Conservation (phyloP, 345 rosid species). For the Citrus mangshanensis region DNA sequence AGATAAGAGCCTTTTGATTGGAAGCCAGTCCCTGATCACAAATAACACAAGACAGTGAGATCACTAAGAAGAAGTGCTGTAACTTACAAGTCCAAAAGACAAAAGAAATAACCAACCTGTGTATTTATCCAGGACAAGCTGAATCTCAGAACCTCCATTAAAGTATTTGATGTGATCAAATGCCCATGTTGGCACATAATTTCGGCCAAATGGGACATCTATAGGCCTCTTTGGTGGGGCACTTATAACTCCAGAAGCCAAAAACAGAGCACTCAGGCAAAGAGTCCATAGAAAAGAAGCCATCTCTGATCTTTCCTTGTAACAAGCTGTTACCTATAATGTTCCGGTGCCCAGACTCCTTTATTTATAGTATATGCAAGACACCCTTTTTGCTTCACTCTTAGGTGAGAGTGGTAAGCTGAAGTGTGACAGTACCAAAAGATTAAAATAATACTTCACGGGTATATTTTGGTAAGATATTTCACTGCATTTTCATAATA, state of each 20-base stretch:
- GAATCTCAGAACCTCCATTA: constrained; percentile 67
- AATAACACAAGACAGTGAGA: neutral
- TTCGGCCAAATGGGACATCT: constrained; percentile 60
- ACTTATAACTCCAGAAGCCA: constrained; percentile 35
- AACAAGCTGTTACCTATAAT: neutral
- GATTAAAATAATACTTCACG: constrained; percentile 5
- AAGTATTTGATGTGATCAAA: constrained; percentile 75
- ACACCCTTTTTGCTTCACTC: neutral
- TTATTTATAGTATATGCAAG: neutral
- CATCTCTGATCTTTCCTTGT: constrained; percentile 13
- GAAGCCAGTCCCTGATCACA: constrained; percentile 68
- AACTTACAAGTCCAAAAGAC: too few relatives aligned
- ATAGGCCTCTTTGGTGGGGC: constrained; percentile 52
- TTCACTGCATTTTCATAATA: neutral
- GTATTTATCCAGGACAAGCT: constrained; percentile 70
- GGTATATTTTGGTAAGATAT: neutral
- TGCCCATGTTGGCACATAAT: constrained; percentile 86
- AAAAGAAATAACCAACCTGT: constrained; percentile 34
- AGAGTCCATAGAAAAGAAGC: constrained; percentile 25
- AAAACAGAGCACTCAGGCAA: constrained; percentile 26
- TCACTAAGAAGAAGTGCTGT: neutral
- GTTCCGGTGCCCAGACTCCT: neutral
- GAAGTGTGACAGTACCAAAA: neutral
- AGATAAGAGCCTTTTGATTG: constrained; percentile 76
- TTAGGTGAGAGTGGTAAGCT: neutral